Conservation (phyloP, 192 early-diverging fungal genomes). For the Backusella sp. region DNA sequence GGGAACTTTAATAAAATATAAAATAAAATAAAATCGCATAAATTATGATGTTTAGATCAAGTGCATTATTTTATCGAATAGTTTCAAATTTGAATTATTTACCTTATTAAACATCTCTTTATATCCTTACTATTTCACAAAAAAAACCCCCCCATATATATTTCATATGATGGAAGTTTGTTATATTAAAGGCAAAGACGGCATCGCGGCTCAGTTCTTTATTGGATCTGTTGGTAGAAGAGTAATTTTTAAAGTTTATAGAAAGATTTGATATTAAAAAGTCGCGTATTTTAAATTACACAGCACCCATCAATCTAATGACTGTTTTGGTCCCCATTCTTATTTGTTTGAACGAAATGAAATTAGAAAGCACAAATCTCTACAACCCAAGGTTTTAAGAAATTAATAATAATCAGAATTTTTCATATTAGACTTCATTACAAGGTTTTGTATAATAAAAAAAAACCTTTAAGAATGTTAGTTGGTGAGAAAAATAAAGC, state of each 20-base stretch:
- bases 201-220: no score
- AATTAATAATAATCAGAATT: background rate
- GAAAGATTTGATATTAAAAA: background rate
- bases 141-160: no score
- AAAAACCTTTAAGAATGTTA: no score
- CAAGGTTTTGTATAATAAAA: background rate
- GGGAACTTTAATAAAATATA: background rate
- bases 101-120: no score
- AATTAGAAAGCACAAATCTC: background rate
- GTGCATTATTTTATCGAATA: background rate
- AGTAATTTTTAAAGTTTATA: background rate
- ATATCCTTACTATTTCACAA: background rate
- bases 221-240: background rate
- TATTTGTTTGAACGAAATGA: background rate
- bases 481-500: background rate
- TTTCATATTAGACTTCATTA: background rate
- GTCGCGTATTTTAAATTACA: background rate
- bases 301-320: background rate
- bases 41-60: background rate
- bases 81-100: background rate
- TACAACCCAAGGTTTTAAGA: background rate
- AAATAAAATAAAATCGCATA: background rate
- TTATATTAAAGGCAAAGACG: background rate
- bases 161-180: background rate
- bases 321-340: background rate